phyloP scores from a whole-genome alignment of 495 filamentous ascomycete genomes.

The Cercophora sp. region DNA sequence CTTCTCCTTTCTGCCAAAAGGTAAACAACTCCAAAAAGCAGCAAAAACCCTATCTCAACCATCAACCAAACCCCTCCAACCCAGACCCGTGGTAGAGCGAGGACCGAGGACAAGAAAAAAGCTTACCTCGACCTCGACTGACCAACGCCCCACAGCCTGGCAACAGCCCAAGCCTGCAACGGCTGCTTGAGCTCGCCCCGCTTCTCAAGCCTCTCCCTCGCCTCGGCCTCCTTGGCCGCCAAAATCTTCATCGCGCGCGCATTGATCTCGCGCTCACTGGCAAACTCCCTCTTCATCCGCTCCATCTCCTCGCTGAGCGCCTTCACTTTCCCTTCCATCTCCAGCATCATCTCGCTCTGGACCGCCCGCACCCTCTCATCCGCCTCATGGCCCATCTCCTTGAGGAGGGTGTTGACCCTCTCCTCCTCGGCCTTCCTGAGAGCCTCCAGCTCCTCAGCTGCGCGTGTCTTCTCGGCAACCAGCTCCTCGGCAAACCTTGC shows the following conservation, averaged over 20 bases:
- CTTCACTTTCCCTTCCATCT: not conserved
- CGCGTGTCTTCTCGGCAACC: not conserved
- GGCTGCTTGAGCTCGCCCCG: not conserved
- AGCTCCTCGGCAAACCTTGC: too few relatives aligned
- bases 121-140: slow-evolving; percentile 11
- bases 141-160: slow-evolving; percentile 12
- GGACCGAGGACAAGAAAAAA: too few relatives aligned
- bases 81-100: too few relatives aligned
- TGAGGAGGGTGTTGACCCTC: not conserved
- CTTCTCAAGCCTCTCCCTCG: not conserved
- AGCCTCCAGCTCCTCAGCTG: not conserved
- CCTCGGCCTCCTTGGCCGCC: not conserved
- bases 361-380: slow-evolving; percentile 1
- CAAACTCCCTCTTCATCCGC: not conserved
- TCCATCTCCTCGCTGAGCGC: slow-evolving; percentile 5
- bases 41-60: too few relatives aligned
- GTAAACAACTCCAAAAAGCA: too few relatives aligned
- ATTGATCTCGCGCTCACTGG: not conserved
- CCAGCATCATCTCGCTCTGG: not conserved
- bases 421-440: not conserved
- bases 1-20: too few relatives aligned
- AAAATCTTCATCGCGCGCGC: not conserved
- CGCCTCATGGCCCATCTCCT: slow-evolving; percentile 2
- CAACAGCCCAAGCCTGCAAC: slow-evolving; percentile 12
- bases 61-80: too few relatives aligned